These are phyloP conservation scores for Talaromyces sp. DNA, from an alignment of 2,329 filamentous ascomycete genomes.

Conservation along the genomic window DNA sequence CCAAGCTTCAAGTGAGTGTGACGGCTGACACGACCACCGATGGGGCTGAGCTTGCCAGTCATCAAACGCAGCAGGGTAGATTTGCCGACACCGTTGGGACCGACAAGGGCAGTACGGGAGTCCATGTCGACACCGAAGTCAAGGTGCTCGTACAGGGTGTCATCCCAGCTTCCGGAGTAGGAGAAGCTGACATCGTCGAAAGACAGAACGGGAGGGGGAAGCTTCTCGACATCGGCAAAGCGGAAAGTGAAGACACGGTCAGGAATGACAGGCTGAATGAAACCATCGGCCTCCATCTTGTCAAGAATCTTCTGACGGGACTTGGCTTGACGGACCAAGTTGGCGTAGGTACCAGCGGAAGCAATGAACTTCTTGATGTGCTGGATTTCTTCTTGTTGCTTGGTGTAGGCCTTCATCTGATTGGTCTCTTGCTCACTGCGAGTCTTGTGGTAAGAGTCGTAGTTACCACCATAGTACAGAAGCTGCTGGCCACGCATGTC, in stretches of 20 bases:
- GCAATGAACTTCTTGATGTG: constrained; percentile 99
- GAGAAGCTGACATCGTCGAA: constrained; percentile 98
- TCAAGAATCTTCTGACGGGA: constrained; percentile 99
- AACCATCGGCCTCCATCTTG: constrained; percentile 99
- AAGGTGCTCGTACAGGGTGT: constrained; percentile 94
- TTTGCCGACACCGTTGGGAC: constrained; percentile 98
- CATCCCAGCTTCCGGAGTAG: constrained; percentile 84
- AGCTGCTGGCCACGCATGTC: constrained; percentile 92
- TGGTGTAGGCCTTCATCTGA: constrained; percentile 98
- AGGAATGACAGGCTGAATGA: constrained; percentile 84
- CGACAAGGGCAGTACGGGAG: constrained; percentile 93
- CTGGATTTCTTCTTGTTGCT: constrained; percentile 98
- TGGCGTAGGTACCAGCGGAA: constrained; percentile 98
- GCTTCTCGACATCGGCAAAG: constrained; percentile 98
- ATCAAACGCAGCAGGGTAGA: constrained; percentile 94
- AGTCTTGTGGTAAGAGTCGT: constrained; percentile 97
- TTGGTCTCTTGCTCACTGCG: constrained; percentile 92
- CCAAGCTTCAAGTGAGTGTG: constrained; percentile 99
- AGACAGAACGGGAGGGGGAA: constrained; percentile 94
- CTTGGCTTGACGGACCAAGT: constrained; percentile 98
- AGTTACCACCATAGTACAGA: constrained; percentile 99
- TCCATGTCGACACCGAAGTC: constrained; percentile 99
- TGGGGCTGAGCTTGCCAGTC: constrained; percentile 91
- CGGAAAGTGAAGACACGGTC: constrained; percentile 96
- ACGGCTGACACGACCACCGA: constrained; percentile 76